phyloP scores from a whole-genome alignment of 2,329 filamentous ascomycete species.

The Diaporthe sp. region DNA sequence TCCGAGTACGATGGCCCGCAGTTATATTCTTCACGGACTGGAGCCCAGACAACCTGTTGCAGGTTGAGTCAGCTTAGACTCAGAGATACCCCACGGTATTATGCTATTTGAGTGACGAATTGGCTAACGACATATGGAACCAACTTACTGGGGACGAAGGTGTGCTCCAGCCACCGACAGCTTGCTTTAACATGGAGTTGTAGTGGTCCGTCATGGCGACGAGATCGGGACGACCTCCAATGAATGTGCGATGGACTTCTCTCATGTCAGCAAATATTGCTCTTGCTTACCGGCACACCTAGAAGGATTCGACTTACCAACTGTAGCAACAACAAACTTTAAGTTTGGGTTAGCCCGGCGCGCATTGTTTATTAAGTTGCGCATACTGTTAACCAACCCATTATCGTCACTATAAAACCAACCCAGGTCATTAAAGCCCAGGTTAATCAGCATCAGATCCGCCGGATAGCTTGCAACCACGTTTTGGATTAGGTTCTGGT shows the following conservation, averaged over 20 bases:
- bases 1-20: constrained; percentile 34
- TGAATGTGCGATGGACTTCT: background rate
- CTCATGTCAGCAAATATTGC: background rate
- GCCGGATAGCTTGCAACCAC: constrained; percentile 43
- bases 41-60: background rate
- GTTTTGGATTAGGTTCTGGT: constrained; percentile 41
- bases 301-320: constrained; percentile 39
- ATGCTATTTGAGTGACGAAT: background rate
- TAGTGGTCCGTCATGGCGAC: constrained; percentile 39
- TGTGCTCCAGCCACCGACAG: constrained; percentile 40
- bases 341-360: constrained; percentile 41
- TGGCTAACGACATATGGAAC: background rate
- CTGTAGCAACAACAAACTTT: constrained; percentile 42
- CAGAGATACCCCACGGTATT: constrained; percentile 38
- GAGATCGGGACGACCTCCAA: constrained; percentile 26
- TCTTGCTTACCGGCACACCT: background rate
- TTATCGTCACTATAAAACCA: constrained; percentile 41
- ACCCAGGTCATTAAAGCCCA: constrained; percentile 47
- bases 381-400: constrained; percentile 38
- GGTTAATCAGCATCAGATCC: constrained; percentile 45
- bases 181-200: constrained; percentile 40
- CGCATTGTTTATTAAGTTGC: constrained; percentile 43
- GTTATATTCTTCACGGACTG: constrained; percentile 43
- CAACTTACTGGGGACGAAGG: constrained; percentile 41
- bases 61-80: constrained; percentile 40